Evolutionary conservation across 345 rosid species (phyloP), one percentile per base, ranked within the genome.

Genomic region (Noccaea bulbosa): DNA sequence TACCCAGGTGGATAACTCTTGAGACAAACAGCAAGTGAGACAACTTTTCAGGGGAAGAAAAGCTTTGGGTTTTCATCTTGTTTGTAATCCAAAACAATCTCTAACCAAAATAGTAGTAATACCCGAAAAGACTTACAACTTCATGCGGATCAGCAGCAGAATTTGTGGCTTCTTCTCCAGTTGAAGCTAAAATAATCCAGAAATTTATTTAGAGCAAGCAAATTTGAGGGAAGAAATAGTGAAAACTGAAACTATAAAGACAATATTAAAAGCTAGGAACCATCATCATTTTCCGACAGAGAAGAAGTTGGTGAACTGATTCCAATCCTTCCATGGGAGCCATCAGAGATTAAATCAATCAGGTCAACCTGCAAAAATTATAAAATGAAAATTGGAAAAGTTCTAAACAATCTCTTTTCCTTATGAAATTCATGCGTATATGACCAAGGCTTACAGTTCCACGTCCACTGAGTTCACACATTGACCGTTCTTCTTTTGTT

Each of bases 391-490:
- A 56, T 59, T 56, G 45, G 15, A 53, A 40, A 44, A 24, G 7
- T 15, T 38, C 15, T 38, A 5, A 16, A 56, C 32, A 54, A 35
- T 38, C 61, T 11, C 39, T 20, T 43, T 8, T 46, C 48, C 56
- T 35, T 35, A 35, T 24, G 17, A 3, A 4, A 52, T 60, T 52
- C 40, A 51, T 35, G 62, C 5, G 59, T 51, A 15, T 6, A 32
- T 32, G 48, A 34, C 3, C 44, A 50, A 55, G 37, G 69, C 88
- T 80, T 76, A 88, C 91, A 69, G 43, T 74, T 76, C 62, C 66
- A 59, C 63, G 55, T 79, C 65, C 68, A 24, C 72, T 64, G 56
- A 49, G 75, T 69, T 71, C 73, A 51, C 60, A 39, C 51, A 71
- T 71, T 60, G 61, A 50, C 45, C 16, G 22, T 71, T 64, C 49